Percentiles rank a stretch among this genome's conserved stretches.
These are phyloP conservation scores for Podochytrium sp. DNA, from an alignment of 192 early-diverging fungal species.

Conservation along the genomic window DNA sequence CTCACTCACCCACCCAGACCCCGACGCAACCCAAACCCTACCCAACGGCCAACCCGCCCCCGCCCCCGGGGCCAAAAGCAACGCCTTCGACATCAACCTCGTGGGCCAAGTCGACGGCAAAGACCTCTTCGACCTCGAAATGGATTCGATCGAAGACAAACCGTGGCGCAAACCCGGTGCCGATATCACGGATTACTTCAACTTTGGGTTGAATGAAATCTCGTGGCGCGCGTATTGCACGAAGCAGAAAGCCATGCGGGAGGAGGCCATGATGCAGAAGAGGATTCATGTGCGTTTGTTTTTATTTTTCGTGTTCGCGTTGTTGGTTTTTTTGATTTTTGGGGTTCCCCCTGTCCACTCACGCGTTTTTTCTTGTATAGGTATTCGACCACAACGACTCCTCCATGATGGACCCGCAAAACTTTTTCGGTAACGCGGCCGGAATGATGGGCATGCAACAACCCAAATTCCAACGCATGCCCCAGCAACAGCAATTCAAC, in stretches of 20 bases:
- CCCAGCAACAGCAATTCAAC: constrained; percentile 32
- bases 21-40: not conserved
- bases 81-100: constrained; percentile 64
- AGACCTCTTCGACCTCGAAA: constrained; percentile 85
- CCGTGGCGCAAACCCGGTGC: constrained; percentile 90
- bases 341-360: too few relatives aligned
- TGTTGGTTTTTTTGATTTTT: not conserved
- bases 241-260: constrained; percentile 89
- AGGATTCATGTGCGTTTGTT: constrained; percentile 47
- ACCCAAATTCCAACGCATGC: constrained; percentile 34
- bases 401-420: constrained; percentile 11
- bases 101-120: constrained; percentile 80
- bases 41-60: constrained; percentile 29
- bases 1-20: not conserved
- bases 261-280: constrained; percentile 64
- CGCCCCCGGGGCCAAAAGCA: constrained; percentile 29
- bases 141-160: constrained; percentile 94
- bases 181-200: constrained; percentile 99
- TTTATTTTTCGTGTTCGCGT: not conserved
- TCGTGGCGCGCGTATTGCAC: constrained; percentile 92
- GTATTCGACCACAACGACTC: constrained; percentile 22
- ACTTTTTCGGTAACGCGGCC: constrained; percentile 14
- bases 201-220: constrained; percentile 98
- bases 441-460: constrained; percentile 27
- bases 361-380: not conserved